These are phyloP conservation scores for Nidula microcarpa DNA, from an alignment of 768 basidiomycete genomes.

Conservation along the genomic window DNA sequence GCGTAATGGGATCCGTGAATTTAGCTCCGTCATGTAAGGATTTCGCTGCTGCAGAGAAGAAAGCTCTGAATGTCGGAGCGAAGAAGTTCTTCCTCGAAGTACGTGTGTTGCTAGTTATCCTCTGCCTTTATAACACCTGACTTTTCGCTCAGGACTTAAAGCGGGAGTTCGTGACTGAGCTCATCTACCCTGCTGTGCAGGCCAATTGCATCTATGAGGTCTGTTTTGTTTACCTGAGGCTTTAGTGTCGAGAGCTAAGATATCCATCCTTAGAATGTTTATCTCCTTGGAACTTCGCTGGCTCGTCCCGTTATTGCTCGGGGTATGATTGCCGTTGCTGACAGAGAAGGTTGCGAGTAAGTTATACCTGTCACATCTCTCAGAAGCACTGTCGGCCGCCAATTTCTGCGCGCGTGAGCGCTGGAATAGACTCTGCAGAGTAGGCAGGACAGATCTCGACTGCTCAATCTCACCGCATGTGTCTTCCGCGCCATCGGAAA, in stretches of 20 bases:
- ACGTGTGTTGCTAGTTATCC: background rate
- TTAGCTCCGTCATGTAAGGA: conserved; percentile 48
- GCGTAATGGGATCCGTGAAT: conserved; percentile 4
- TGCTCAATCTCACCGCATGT: background rate
- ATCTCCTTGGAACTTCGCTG: conserved; percentile 95
- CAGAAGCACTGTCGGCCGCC: background rate
- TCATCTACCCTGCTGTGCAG: conserved; percentile 98
- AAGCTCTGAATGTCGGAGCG: conserved; percentile 90
- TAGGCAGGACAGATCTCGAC: background rate
- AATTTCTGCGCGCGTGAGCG: background rate
- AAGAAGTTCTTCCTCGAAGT: conserved; percentile 94
- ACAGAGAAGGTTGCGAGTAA: conserved; percentile 92
- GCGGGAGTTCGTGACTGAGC: conserved; percentile 91
- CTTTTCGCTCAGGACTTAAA: conserved; percentile 68
- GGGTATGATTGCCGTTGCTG: conserved; percentile 95
- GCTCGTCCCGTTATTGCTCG: conserved; percentile 98
- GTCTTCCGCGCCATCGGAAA: background rate
- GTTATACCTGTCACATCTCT: conserved; percentile 19
- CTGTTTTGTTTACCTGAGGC: conserved; percentile 8
- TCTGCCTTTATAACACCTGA: background rate
- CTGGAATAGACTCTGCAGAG: background rate
- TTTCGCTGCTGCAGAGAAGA: conserved; percentile 86
- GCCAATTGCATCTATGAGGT: conserved; percentile 99
- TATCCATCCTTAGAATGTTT: conserved; percentile 65
- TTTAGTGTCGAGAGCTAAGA: conserved; percentile 2